Evolutionary conservation across 179 eudicot genomes (phyloP).

Genomic region (Beta lomatogona): DNA sequence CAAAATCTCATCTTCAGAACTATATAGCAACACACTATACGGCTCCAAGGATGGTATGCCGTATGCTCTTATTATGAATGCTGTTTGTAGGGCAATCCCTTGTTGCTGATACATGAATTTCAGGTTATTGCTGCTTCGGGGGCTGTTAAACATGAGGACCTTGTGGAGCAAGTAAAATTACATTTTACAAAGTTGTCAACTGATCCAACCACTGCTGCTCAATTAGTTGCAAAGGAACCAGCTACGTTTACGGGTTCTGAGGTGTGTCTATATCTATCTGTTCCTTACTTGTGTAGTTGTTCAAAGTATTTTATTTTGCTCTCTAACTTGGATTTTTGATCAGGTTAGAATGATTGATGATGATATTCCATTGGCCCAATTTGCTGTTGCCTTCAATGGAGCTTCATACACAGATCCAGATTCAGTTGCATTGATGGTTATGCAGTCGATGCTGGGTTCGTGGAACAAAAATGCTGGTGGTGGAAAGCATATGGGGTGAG

Average conservation of each 20-base stretch:
- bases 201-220: constrained; percentile 49
- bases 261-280: constrained; percentile 28
- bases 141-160: constrained; percentile 47
- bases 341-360: constrained; percentile 72
- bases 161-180: constrained; percentile 44
- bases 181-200: constrained; percentile 46
- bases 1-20: constrained; percentile 45
- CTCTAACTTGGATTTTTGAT: background rate
- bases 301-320: background rate
- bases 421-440: constrained; percentile 70
- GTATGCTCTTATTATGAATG: constrained; percentile 20
- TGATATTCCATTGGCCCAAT: constrained; percentile 64
- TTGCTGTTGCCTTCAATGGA: constrained; percentile 90
- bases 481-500: constrained; percentile 73
- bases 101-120: background rate
- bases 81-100: background rate
- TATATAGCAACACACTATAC: constrained; percentile 52
- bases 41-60: constrained; percentile 52
- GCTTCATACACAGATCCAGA: constrained; percentile 84
- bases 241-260: constrained; percentile 55
- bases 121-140: constrained; percentile 57
- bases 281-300: background rate
- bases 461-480: constrained; percentile 68
- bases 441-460: constrained; percentile 64
- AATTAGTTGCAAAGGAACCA: constrained; percentile 46